Base-by-base conservation (phyloP, 768 basidiomycete genomes). In the Lactifluus hygrophoroides region DNA sequence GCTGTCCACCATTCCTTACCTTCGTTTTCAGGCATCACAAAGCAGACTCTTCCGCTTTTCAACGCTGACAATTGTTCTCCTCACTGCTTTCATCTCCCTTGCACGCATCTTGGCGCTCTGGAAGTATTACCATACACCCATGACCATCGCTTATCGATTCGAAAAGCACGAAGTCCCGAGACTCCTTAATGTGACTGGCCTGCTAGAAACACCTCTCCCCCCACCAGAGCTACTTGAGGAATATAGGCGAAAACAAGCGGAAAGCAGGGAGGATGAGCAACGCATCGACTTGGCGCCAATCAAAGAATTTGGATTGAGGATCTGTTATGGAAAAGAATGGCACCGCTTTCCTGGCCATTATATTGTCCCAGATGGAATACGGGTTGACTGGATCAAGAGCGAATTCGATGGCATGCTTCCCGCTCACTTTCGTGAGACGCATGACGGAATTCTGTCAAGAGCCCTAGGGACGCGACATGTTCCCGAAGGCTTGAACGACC, bases 281-380 rank as follows among this genome's bases (percentile, higher is more conserved):
- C 77, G 76, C 35, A 76, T 93, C 37, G 85, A 91, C 67, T 76
- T 91, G 27, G 71, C 84, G 0, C 82, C 81, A 0, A 75, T 97
- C 67, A 77, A 76, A 56, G 75, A 81, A 13, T 82, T 94, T 66
- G 80, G 84, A 56, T 73, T 98, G 57, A 82, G 77, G 28, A 68
- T 99, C 1, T 99, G 96, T 72, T 76, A 88, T 51, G 91, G 87
- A 48, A 94, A 94, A 70, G 96, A 99, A 72, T 99, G 96, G 96
- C 77, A 97, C 68, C 80, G 95, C 23, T 99, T 93, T 77, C 90
- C 94, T 3, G 83, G 91, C 3, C 87, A 88, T 69, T 97, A 88
- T 71, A 79, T 95, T 48, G 79, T 98, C 21, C 94, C 94, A 1
- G 80, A 85, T 57, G 88, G 83, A 27, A 74, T 98, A 57, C 77